Evolutionary conservation across 2,329 filamentous ascomycete species (phyloP), one percentile per base, ranked within the genome.

Genomic region (Pleurostoma richardsiae): DNA sequence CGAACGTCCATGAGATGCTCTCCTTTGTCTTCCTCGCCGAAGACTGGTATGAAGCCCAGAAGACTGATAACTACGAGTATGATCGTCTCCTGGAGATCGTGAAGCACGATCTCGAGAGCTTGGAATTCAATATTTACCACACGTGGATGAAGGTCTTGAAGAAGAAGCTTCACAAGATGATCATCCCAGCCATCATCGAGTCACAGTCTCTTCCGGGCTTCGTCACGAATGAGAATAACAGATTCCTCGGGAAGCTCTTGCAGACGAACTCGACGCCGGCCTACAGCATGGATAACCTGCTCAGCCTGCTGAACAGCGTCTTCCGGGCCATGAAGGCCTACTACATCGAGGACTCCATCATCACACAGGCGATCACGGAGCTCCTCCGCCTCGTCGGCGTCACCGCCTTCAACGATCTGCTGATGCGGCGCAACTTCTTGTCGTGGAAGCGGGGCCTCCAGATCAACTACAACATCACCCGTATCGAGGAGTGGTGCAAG

Each of bases 101-200:
- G 65, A 99, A 99, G 79, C 94, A 99, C 66, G 94, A 99, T 65
- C 76, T 99, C 44, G 94, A 99, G 73, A 96, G 89, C 69, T 77
- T 99, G 53, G 94, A 99, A 71, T 99, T 99, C 77, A 99, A 99
- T 75, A 99, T 99, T 60, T 99, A 99, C 71, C 94, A 99, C 71
- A 99, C 94, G 29, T 99, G 94, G 94, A 99, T 99, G 94, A 99
- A 99, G 78, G 89, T 96, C 48, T 74, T 99, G 62, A 99, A 99
- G 81, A 96, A 96, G 83, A 96, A 95, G 74, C 79, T 99, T 53
- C 90, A 95, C 61, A 97, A 97, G 80, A 99, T 99, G 94, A 95
- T 99, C 61, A 95, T 99, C 45, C 94, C 94, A 1, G 94, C 94
- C 47, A 99, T 99, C 66, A 99, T 99, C 61, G 94, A 99, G 68